These are phyloP conservation scores for Schizochytrium sp. DNA, from an alignment of 108 stramenopile genomes.

Conservation along the genomic window DNA sequence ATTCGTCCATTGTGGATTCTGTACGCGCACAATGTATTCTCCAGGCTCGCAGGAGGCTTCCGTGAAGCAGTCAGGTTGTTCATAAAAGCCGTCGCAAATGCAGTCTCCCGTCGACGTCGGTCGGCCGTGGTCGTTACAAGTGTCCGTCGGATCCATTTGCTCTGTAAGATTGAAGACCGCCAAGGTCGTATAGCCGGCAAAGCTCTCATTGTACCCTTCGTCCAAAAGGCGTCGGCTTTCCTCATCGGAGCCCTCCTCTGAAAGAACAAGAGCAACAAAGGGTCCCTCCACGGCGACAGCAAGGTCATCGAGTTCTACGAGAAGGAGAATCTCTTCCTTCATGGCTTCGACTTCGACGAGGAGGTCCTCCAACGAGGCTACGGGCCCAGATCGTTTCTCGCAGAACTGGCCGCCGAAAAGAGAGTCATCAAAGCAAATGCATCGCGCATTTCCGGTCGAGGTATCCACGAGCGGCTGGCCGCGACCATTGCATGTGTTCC, in stretches of 20 bases:
- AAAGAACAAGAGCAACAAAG: neutral
- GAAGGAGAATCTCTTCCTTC: neutral
- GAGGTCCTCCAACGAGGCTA: neutral
- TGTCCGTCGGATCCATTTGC: neutral
- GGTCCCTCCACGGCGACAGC: neutral
- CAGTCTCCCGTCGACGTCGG: neutral
- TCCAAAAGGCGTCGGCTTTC: neutral
- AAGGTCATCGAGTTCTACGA: neutral
- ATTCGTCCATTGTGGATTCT: neutral
- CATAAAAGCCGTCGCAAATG: neutral
- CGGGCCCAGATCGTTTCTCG: neutral
- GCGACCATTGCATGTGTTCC: neutral
- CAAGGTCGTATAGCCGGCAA: neutral
- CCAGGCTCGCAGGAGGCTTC: neutral
- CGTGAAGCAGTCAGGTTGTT: neutral
- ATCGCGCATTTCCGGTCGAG: neutral
- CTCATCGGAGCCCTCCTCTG: neutral
- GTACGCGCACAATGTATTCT: neutral
- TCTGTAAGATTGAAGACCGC: neutral
- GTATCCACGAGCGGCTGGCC: neutral
- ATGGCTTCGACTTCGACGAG: neutral
- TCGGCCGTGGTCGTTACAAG: neutral
- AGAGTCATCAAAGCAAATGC: neutral
- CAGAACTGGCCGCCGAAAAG: neutral
- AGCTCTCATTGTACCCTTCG: neutral